Conservation (phyloP, 2,329 filamentous ascomycete genomes). For the Microsporum audouinii region DNA sequence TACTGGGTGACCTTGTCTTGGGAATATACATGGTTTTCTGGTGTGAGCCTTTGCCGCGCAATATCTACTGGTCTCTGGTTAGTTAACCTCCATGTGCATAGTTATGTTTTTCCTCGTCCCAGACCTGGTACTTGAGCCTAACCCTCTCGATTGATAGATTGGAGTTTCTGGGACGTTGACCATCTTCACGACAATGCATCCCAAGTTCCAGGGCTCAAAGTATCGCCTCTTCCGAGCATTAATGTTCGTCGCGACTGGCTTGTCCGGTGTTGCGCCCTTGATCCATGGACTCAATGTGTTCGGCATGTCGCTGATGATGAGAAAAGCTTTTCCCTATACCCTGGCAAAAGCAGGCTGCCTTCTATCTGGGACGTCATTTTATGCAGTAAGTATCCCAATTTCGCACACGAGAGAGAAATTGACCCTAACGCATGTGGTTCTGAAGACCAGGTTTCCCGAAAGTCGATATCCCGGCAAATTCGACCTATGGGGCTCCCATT, state of each 20-base stretch:
- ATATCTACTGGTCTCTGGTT: constrained; percentile 12
- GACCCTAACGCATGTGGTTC: background rate
- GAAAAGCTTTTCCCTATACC: constrained; percentile 16
- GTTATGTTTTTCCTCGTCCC: background rate
- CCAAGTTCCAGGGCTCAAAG: constrained; percentile 10
- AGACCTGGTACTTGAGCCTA: constrained; percentile 13
- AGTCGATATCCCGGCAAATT: constrained; percentile 18
- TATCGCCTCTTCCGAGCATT: constrained; percentile 16
- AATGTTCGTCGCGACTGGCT: constrained; percentile 15
- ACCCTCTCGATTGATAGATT: constrained; percentile 16
- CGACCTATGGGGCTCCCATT: constrained; percentile 16
- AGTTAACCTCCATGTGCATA: background rate
- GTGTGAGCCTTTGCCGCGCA: constrained; percentile 10
- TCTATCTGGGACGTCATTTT: constrained; percentile 19
- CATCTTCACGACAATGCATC: constrained; percentile 4
- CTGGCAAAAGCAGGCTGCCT: constrained; percentile 15
- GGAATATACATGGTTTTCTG: constrained; percentile 12
- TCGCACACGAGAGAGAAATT: constrained; percentile 10
- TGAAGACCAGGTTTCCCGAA: constrained; percentile 15
- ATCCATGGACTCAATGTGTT: constrained; percentile 21
- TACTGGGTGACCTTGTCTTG: constrained; percentile 10
- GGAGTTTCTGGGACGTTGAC: constrained; percentile 4
- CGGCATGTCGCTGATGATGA: constrained; percentile 21
- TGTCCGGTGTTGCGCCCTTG: constrained; percentile 16
- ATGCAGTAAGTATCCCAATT: constrained; percentile 18